Conservation (phyloP, 345 rosid genomes). For the Acer campestre region DNA sequence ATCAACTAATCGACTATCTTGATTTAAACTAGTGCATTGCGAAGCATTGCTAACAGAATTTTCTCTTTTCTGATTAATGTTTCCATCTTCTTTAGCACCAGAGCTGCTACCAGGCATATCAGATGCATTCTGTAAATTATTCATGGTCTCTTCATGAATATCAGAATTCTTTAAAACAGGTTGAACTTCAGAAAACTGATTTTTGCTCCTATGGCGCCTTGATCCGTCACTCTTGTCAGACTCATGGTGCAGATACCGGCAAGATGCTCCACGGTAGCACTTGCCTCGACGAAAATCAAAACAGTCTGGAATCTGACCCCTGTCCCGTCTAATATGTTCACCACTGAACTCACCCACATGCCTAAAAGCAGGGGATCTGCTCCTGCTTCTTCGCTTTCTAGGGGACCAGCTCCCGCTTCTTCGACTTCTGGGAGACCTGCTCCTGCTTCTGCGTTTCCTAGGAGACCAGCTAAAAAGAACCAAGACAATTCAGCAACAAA, state of each 20-base stretch:
- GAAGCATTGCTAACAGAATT: conserved; percentile 24
- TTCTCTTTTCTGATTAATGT: conserved; percentile 15
- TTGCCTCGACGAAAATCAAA: conserved; percentile 61
- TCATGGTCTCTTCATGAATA: conserved; percentile 29
- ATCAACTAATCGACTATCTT: conserved; percentile 21
- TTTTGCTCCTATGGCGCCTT: conserved; percentile 39
- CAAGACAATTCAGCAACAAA: conserved; percentile 15
- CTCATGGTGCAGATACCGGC: conserved; percentile 59
- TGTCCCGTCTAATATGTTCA: conserved; percentile 32
- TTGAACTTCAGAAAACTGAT: conserved; percentile 30
- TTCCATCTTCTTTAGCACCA: conserved; percentile 19
- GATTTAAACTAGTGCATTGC: neutral
- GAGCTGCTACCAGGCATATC: conserved; percentile 21
- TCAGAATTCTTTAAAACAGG: conserved; percentile 22
- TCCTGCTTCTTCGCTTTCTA: conserved; percentile 34
- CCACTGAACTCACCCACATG: conserved; percentile 26
- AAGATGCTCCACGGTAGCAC: conserved; percentile 63
- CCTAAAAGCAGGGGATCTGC: conserved; percentile 48
- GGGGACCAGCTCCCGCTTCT: conserved; percentile 47
- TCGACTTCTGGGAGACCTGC: conserved; percentile 33
- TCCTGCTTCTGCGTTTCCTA: conserved; percentile 32
- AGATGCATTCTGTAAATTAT: conserved; percentile 20
- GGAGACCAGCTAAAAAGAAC: conserved; percentile 53
- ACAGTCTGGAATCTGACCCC: conserved; percentile 42
- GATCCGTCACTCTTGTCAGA: conserved; percentile 36